Evolutionary conservation across 768 basidiomycete species (phyloP).

Genomic region (Pisolithus microcarpus): DNA sequence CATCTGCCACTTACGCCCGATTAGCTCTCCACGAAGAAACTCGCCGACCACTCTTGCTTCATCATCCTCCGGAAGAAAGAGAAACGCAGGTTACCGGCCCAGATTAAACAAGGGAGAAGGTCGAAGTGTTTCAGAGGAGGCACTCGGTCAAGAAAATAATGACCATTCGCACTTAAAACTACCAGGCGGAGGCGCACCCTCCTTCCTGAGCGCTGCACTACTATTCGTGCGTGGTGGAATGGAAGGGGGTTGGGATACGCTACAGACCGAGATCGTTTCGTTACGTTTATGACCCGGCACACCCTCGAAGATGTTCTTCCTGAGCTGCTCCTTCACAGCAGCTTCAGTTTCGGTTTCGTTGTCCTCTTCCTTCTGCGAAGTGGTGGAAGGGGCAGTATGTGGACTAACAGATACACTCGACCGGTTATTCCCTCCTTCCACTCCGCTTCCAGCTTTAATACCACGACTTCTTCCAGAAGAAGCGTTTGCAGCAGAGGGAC

Average conservation of each 20-base stretch:
- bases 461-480: neutral
- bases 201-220: slow-evolving; percentile 40
- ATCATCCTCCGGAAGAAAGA: slow-evolving; percentile 80
- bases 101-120: slow-evolving; percentile 85
- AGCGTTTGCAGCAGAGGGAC: slow-evolving; percentile 27
- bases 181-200: slow-evolving; percentile 46
- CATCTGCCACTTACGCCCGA: neutral
- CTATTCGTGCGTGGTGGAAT: slow-evolving; percentile 39
- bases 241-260: slow-evolving; percentile 33
- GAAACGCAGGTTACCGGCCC: slow-evolving; percentile 79
- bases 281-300: slow-evolving; percentile 81
- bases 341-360: slow-evolving; percentile 23
- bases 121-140: slow-evolving; percentile 35
- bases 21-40: slow-evolving; percentile 40
- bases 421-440: slow-evolving; percentile 4
- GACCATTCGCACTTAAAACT: slow-evolving; percentile 63
- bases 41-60: slow-evolving; percentile 55
- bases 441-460: slow-evolving; percentile 6
- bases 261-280: slow-evolving; percentile 65
- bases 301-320: slow-evolving; percentile 58
- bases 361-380: slow-evolving; percentile 19
- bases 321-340: slow-evolving; percentile 7
- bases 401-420: slow-evolving; percentile 13
- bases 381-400: neutral
- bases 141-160: too few species aligned